Percentiles rank a stretch among this genome's conserved stretches.
phyloP scores from a whole-genome alignment of 1,284 basidiomycete genomes.

The Ceratobasidium sp. region DNA sequence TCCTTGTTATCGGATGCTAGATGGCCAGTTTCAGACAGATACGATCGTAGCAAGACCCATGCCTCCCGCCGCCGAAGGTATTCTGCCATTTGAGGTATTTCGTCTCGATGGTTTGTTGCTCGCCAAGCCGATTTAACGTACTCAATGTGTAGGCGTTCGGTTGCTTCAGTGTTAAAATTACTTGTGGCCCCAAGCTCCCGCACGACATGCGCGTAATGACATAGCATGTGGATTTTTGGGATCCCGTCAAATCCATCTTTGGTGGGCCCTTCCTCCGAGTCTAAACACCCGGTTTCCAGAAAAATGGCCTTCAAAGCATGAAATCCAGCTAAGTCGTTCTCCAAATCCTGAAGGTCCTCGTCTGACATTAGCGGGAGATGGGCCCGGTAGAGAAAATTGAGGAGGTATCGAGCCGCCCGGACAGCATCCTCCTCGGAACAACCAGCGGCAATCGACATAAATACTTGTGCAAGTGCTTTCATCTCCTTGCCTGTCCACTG shows the following conservation, averaged over 20 bases:
- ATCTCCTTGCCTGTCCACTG: slow-evolving; percentile 48
- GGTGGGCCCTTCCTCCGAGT: too few species aligned
- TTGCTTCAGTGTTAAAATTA: background rate
- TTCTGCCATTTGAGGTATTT: background rate
- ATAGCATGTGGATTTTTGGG: slow-evolving; percentile 37
- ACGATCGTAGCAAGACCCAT: background rate
- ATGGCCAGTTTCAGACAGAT: background rate
- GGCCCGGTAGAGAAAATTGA: slow-evolving; percentile 39
- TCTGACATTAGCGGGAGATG: slow-evolving; percentile 2
- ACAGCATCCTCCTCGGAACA: slow-evolving; percentile 25
- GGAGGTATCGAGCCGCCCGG: slow-evolving; percentile 50
- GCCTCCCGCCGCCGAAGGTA: background rate
- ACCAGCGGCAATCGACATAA: slow-evolving; percentile 6
- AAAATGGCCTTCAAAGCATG: slow-evolving; percentile 4
- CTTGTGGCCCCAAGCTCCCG: background rate
- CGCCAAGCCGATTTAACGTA: background rate
- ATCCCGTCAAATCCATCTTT: slow-evolving; percentile 21
- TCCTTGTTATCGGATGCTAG: too few species aligned
- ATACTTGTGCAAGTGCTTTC: slow-evolving; percentile 39
- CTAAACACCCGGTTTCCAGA: too few species aligned
- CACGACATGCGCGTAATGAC: background rate
- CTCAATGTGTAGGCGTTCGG: slow-evolving; percentile 10
- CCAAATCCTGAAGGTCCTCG: background rate
- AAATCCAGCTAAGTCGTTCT: background rate
- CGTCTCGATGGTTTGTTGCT: background rate